A percentile compares a stretch with the other conserved stretches of the same genome.
These are phyloP conservation scores for Trametes sp. DNA, from an alignment of 1,284 basidiomycete species.

Conservation along the genomic window DNA sequence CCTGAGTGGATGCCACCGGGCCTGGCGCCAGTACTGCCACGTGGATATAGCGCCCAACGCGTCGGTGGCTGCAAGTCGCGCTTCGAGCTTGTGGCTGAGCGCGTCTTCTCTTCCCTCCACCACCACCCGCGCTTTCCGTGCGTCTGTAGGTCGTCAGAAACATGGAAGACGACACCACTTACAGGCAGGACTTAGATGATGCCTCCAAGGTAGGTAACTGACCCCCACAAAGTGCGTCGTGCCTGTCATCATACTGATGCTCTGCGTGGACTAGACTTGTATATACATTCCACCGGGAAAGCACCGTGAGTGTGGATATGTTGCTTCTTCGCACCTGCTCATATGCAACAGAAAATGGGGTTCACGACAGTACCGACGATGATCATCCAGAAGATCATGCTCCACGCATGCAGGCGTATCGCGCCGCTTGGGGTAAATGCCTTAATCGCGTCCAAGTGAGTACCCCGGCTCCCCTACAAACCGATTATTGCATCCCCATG, in stretches of 20 bases:
- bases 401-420: constrained; percentile 41
- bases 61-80: constrained; percentile 4
- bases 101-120: background rate
- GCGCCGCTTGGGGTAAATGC: constrained; percentile 43
- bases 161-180: background rate
- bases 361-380: constrained; percentile 6
- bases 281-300: constrained; percentile 39
- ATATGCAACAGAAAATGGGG: background rate
- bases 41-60: constrained; percentile 1
- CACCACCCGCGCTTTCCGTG: background rate
- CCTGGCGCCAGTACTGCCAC: no score
- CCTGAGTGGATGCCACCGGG: no score
- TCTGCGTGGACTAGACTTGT: constrained; percentile 30
- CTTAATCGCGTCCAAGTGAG: constrained; percentile 43
- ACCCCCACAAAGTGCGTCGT: no score
- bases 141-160: background rate
- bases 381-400: constrained; percentile 36
- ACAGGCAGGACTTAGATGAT: constrained; percentile 28
- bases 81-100: constrained; percentile 5
- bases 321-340: background rate
- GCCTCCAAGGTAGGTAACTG: constrained; percentile 24
- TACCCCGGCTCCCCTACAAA: background rate
- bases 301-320: constrained; percentile 6
- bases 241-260: no score
- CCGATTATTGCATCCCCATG: constrained; percentile 9